Conservation (phyloP, 2,329 filamentous ascomycete species). For the Ophiostoma tasmaniense region DNA sequence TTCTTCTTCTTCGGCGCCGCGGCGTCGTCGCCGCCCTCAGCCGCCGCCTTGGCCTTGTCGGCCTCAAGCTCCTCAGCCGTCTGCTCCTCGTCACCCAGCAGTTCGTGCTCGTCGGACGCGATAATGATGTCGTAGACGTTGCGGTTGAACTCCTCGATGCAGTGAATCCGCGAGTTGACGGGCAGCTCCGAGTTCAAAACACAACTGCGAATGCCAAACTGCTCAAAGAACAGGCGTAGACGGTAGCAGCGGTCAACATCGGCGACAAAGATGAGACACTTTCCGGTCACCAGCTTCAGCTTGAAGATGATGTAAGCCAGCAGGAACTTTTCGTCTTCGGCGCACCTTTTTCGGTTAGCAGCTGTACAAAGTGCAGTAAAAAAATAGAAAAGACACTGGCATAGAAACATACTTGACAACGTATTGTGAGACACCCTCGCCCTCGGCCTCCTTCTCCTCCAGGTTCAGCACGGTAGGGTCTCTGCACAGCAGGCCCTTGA, state of each 20-base stretch:
- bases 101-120: conserved; percentile 59
- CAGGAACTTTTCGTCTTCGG: conserved; percentile 96
- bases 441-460: conserved; percentile 70
- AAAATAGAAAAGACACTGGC: too few relatives aligned
- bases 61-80: conserved; percentile 40
- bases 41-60: conserved; percentile 22
- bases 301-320: conserved; percentile 92
- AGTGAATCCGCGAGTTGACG: conserved; percentile 84
- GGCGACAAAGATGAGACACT: conserved; percentile 63
- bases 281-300: conserved; percentile 86
- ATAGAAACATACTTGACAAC: conserved; percentile 68
- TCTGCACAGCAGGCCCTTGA: conserved; percentile 79
- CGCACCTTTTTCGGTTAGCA: conserved; percentile 48
- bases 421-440: conserved; percentile 74
- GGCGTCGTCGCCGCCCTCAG: conserved; percentile 17
- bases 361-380: too few relatives aligned
- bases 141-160: conserved; percentile 95
- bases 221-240: conserved; percentile 89
- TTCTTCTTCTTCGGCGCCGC: conserved; percentile 52
- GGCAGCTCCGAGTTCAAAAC: conserved; percentile 92
- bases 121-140: conserved; percentile 97
- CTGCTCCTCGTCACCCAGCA: conserved; percentile 30
- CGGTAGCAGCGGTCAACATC: conserved; percentile 86
- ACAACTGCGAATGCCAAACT: conserved; percentile 90
- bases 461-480: conserved; percentile 73